phyloP scores from a whole-genome alignment of 2,329 filamentous ascomycete genomes.

The Fusarium verticillioides region DNA sequence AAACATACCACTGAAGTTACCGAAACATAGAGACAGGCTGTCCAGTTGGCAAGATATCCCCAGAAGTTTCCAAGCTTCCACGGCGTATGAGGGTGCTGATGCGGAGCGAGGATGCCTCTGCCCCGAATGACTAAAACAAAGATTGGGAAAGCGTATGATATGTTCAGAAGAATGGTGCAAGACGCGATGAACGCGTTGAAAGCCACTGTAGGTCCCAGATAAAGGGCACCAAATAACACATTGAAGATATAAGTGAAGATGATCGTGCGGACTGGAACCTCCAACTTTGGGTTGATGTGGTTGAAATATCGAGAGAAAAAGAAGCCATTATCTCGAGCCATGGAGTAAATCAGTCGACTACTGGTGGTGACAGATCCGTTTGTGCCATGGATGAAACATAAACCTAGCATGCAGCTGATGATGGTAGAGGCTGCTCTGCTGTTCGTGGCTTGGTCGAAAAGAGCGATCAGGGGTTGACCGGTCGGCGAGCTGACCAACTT shows the following conservation, averaged over 20 bases:
- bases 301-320: background rate
- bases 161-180: background rate
- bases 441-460: background rate
- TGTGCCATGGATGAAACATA: background rate
- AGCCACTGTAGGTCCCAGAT: background rate
- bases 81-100: background rate
- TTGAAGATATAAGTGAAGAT: background rate
- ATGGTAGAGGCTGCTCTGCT: background rate
- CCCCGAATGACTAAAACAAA: background rate
- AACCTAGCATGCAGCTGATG: background rate
- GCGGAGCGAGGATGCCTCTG: background rate
- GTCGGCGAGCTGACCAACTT: background rate
- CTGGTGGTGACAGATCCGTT: background rate
- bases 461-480: background rate
- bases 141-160: background rate
- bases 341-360: background rate
- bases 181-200: background rate
- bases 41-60: background rate
- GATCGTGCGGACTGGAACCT: background rate
- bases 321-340: background rate
- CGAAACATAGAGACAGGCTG: background rate
- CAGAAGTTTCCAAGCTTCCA: background rate
- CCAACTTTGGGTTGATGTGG: background rate
- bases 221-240: background rate
- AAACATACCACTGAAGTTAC: background rate